Conservation (phyloP, 2,329 filamentous ascomycete species). For the Elsinoe ampelina region DNA sequence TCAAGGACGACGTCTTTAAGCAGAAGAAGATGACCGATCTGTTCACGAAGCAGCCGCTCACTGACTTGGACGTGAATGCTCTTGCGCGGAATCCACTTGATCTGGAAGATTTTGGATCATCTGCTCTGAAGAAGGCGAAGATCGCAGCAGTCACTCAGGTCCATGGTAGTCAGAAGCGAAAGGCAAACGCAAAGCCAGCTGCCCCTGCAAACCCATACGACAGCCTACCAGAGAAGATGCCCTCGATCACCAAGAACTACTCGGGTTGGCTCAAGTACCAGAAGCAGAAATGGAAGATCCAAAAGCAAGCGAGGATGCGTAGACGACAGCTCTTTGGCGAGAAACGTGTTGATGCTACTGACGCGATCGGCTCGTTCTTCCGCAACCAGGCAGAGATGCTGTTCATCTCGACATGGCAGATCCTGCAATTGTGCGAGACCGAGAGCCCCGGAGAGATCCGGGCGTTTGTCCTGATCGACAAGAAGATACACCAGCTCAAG, state of each 20-base stretch:
- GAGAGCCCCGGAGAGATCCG: slow-evolving; percentile 77
- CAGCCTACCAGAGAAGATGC: slow-evolving; percentile 72
- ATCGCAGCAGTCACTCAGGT: slow-evolving; percentile 32
- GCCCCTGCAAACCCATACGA: slow-evolving; percentile 70
- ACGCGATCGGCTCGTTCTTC: slow-evolving; percentile 63
- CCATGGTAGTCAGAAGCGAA: slow-evolving; percentile 37
- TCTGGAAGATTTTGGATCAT: slow-evolving; percentile 39
- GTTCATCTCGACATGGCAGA: slow-evolving; percentile 90
- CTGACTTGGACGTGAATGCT: slow-evolving; percentile 59
- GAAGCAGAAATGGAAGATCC: slow-evolving; percentile 98
- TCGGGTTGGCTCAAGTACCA: slow-evolving; percentile 82
- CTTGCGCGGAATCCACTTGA: slow-evolving; percentile 50
- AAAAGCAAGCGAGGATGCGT: slow-evolving; percentile 78
- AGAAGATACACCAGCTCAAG: slow-evolving; percentile 80
- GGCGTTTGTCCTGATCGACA: slow-evolving; percentile 86
- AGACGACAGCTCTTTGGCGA: slow-evolving; percentile 91
- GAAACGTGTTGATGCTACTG: slow-evolving; percentile 51
- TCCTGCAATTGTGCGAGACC: slow-evolving; percentile 76
- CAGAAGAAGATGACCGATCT: slow-evolving; percentile 97
- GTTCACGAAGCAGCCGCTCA: slow-evolving; percentile 64
- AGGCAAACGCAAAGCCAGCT: slow-evolving; percentile 37
- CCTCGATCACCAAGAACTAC: slow-evolving; percentile 77
- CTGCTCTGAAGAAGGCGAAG: slow-evolving; percentile 34
- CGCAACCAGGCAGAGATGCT: slow-evolving; percentile 84
- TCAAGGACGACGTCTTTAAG: slow-evolving; percentile 95